Evolutionary conservation across 2,329 filamentous ascomycete genomes (phyloP).

Genomic region (Pseudogymnoascus sp.): DNA sequence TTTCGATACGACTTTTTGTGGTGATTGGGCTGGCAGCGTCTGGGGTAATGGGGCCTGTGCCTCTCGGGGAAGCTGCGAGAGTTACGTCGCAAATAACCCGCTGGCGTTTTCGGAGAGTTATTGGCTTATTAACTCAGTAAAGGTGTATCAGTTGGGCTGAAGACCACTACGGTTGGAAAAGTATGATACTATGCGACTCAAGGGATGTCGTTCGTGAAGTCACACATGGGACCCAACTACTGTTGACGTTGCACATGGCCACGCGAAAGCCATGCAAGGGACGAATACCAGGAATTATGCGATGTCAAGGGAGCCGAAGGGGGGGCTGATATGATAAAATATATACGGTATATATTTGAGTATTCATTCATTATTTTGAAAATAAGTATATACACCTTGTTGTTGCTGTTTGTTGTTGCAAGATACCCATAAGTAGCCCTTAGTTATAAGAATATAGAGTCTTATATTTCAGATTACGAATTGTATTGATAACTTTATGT

Average conservation of each 20-base stretch:
- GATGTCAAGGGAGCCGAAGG: neutral
- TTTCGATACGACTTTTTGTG: slow-evolving; percentile 70
- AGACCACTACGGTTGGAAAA: too few relatives aligned
- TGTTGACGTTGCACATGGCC: neutral
- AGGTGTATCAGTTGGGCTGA: slow-evolving; percentile 42
- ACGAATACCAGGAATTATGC: neutral
- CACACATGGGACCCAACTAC: neutral
- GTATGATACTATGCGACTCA: neutral
- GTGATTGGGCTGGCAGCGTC: slow-evolving; percentile 56
- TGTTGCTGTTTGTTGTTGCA: neutral
- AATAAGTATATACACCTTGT: neutral
- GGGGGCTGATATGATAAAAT: neutral
- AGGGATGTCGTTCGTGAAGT: neutral
- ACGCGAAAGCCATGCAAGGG: neutral
- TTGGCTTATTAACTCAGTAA: slow-evolving; percentile 68
- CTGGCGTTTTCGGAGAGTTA: slow-evolving; percentile 62
- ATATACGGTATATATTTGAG: neutral
- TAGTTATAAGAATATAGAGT: neutral
- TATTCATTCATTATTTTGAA: neutral
- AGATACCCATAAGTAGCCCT: neutral
- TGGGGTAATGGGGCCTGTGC: slow-evolving; percentile 46
- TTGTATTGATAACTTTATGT: neutral
- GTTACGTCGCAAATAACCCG: slow-evolving; percentile 66
- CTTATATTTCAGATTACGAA: neutral
- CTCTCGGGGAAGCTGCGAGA: slow-evolving; percentile 55